Percentiles rank a stretch among this genome's conserved stretches.
Conservation (phyloP, 768 basidiomycete species). For the Lentinula raphanica region DNA sequence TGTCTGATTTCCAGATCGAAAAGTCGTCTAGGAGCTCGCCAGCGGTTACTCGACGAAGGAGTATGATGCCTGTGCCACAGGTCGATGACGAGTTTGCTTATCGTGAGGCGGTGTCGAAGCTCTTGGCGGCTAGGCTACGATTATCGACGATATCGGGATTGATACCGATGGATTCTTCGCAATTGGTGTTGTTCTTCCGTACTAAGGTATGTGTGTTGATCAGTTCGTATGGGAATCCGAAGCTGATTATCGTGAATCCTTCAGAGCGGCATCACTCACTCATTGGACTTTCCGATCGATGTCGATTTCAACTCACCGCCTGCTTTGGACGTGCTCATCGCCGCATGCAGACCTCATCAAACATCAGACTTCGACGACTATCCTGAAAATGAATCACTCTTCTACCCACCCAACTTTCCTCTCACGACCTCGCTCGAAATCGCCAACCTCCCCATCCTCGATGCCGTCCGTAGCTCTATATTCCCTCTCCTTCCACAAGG, state of each 20-base stretch:
- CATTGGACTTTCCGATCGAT: slow-evolving; percentile 78
- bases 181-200: slow-evolving; percentile 71
- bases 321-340: slow-evolving; percentile 72
- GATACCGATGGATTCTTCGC: slow-evolving; percentile 64
- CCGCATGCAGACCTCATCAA: slow-evolving; percentile 64
- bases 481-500: slow-evolving; percentile 67
- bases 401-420: slow-evolving; percentile 69
- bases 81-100: slow-evolving; percentile 47
- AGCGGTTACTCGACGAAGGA: slow-evolving; percentile 27
- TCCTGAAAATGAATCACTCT: slow-evolving; percentile 59
- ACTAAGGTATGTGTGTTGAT: slow-evolving; percentile 51
- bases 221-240: neutral
- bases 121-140: slow-evolving; percentile 54
- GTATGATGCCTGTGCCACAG: slow-evolving; percentile 25
- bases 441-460: slow-evolving; percentile 77
- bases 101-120: slow-evolving; percentile 46
- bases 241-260: slow-evolving; percentile 7
- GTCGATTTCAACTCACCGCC: slow-evolving; percentile 70
- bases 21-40: slow-evolving; percentile 28
- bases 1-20: slow-evolving; percentile 66
- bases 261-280: slow-evolving; percentile 74
- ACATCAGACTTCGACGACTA: slow-evolving; percentile 48
- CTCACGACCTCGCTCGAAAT: slow-evolving; percentile 74
- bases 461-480: slow-evolving; percentile 64
- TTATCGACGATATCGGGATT: slow-evolving; percentile 65